Base-by-base conservation (phyloP, 1,284 basidiomycete genomes). In the Apiotrichum montevideense region DNA sequence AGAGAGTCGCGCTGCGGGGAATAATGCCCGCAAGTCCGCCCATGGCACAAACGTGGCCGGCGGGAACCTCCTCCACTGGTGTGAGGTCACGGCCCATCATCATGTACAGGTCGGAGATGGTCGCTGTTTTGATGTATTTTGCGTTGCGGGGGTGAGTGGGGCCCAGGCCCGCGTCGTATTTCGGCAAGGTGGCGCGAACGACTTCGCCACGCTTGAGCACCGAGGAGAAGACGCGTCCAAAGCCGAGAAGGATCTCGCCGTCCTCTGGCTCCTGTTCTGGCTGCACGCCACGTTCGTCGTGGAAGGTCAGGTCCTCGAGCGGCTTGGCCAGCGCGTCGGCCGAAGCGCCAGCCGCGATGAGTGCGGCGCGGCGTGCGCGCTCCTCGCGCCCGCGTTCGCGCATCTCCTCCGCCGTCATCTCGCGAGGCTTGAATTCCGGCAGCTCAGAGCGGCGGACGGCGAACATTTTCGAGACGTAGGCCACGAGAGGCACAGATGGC, bases 391-490 rank as follows among this genome's bases (percentile, higher is more conserved):
- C 89, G 54, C 82, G 79, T 15, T 81, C 79, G 32, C 91, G 81
- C 85, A 96, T 87, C 72, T 96, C 90, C 39, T 96, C 91, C 0
- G 89, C 90, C 0, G 87, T 90, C 54, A 92, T 70, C 33, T 83
- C 80, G 62, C 81, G 85, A 68, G 85, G 84, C 76, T 87, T 90
- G 71, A 87, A 86, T 67, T 94, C 87, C 0, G 95, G 95, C 35
- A 98, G 78, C 49, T 95, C 89, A 54, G 83, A 84, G 15, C 77
- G 79, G 29, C 84, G 79, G 1, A 98, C 87, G 0, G 93, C 93
- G 73, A 98, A 98, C 95, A 98, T 98, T 75, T 98, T 98, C 80
- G 90, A 96, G 54, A 98, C 88, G 73, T 95, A 96, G 4, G 86
- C 90, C 11, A 86, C 83, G n/a, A 92, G 79, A 54, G 78, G 82